phyloP scores from a whole-genome alignment of 768 basidiomycete species.

The Hygrophoropsis aurantiaca region DNA sequence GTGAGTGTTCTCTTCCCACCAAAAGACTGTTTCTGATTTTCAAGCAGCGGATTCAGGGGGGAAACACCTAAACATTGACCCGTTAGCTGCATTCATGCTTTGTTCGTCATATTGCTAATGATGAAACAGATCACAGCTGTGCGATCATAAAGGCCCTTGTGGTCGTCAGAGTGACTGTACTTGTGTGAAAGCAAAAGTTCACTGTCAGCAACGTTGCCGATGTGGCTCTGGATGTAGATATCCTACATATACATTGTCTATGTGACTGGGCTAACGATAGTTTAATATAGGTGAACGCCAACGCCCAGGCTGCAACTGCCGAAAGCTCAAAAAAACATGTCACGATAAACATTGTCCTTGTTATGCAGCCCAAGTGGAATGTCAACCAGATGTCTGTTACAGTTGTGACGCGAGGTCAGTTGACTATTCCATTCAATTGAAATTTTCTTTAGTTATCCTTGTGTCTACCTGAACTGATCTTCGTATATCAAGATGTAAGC shows the following conservation, averaged over 20 bases:
- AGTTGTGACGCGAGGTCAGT: constrained; percentile 44
- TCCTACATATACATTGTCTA: neutral
- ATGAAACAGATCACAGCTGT: constrained; percentile 29
- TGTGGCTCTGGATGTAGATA: constrained; percentile 44
- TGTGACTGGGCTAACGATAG: constrained; percentile 11
- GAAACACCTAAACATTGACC: neutral
- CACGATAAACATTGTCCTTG: constrained; percentile 36
- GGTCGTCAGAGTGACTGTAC: constrained; percentile 33
- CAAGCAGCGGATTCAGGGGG: neutral
- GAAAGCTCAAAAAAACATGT: constrained; percentile 11
- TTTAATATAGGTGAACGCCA: constrained; percentile 37
- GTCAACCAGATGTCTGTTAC: constrained; percentile 51
- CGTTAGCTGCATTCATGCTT: constrained; percentile 10
- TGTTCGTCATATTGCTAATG: neutral
- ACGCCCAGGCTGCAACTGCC: constrained; percentile 44
- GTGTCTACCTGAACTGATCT: no score
- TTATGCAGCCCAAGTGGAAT: constrained; percentile 37
- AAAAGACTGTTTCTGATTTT: neutral
- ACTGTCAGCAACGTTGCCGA: constrained; percentile 49
- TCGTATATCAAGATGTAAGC: no score
- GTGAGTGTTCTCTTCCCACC: constrained; percentile 16
- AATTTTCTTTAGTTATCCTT: no score
- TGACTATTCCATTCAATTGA: constrained; percentile 3
- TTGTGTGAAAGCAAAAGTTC: constrained; percentile 38
- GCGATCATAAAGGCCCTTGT: constrained; percentile 51